These are phyloP conservation scores for Blastobotrys ciferrii DNA, from an alignment of 1,139 yeast species.

Conservation along the genomic window DNA sequence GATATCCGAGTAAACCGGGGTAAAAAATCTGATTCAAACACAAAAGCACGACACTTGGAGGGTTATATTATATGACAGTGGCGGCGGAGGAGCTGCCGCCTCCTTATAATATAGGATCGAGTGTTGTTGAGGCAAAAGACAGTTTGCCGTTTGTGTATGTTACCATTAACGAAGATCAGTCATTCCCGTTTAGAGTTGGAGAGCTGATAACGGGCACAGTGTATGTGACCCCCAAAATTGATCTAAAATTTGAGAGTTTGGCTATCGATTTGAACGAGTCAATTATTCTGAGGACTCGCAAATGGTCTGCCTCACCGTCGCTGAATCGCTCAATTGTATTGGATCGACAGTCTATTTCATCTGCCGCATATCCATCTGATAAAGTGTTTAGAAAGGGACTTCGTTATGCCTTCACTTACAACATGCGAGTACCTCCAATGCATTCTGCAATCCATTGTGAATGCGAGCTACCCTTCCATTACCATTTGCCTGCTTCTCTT, in stretches of 20 bases:
- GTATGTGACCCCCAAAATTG: conserved; percentile 18
- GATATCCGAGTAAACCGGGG: too few relatives aligned
- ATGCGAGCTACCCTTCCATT: conserved; percentile 14
- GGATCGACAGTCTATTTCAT: conserved; percentile 20
- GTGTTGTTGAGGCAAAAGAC: not conserved
- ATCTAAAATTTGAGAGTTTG: conserved; percentile 13
- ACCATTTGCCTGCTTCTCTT: conserved; percentile 17
- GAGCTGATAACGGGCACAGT: conserved; percentile 16
- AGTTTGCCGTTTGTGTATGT: not conserved
- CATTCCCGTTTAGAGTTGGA: conserved; percentile 2
- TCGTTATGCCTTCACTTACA: conserved; percentile 21
- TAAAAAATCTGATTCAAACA: too few relatives aligned
- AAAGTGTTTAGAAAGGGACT: conserved; percentile 20
- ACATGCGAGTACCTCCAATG: conserved; percentile 22
- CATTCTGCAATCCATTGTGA: conserved; percentile 10
- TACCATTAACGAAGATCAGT: not conserved
- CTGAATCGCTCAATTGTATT: conserved; percentile 14
- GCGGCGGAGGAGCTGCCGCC: not conserved
- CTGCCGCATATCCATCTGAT: conserved; percentile 22
- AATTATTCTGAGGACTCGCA: not conserved
- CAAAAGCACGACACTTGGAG: too few relatives aligned
- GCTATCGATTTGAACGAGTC: conserved; percentile 5
- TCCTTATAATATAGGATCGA: not conserved
- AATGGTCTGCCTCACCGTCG: conserved; percentile 2
- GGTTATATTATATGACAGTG: too few relatives aligned